Evolutionary conservation across 176 grass and related monocot genomes (phyloP), one percentile per base, ranked within the genome.

Genomic region (Raddia distichophylla): DNA sequence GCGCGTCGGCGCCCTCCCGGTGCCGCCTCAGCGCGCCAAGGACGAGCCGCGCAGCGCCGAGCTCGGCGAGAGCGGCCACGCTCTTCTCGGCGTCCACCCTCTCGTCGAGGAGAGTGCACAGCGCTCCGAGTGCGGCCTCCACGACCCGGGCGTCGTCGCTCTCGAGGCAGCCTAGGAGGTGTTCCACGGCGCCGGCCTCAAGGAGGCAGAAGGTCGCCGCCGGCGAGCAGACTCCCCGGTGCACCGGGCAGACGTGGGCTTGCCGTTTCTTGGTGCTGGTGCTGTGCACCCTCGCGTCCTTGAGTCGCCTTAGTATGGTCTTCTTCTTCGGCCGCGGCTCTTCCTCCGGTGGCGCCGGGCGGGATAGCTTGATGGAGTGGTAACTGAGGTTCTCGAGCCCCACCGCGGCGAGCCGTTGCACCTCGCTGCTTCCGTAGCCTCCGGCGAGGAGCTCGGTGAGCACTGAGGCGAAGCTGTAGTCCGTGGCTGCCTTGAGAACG

Each of bases 361-460:
- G 91, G 12, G 95, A 98, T 10, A 98, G 82, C 45, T 86, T 85
- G 60, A 98, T 77, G 55, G 95, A 93, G 15, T 87, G 75, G 50
- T 83, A 94, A 18, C 90, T 89, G 75, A 98, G 95, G 88, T 98
- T 98, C 80, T 80, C 80, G 3, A 98, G 81, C 59, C 92, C 92
- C n/a, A 83, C 76, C 7, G 88, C 86, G 46, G 88, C 95, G 33
- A 94, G 84, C 66, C 84, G 74, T 67, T 94, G 92, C 56, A 93
- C 92, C 68, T 93, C 92, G 44, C 86, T 52, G 60, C 90, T 86
- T 10, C 88, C 85, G 1, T 81, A 57, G 15, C 89, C 44, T 10
- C 84, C 73, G 18, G 66, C 42, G 44, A 94, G 83, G 20, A 94
- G 75, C 15, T 87, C 90, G 8, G 86, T 86, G 50, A 94, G 76